Evolutionary conservation across 306 rosid species (phyloP), one percentile per base, ranked within the genome.

Genomic region (Vigna nakashimae): DNA sequence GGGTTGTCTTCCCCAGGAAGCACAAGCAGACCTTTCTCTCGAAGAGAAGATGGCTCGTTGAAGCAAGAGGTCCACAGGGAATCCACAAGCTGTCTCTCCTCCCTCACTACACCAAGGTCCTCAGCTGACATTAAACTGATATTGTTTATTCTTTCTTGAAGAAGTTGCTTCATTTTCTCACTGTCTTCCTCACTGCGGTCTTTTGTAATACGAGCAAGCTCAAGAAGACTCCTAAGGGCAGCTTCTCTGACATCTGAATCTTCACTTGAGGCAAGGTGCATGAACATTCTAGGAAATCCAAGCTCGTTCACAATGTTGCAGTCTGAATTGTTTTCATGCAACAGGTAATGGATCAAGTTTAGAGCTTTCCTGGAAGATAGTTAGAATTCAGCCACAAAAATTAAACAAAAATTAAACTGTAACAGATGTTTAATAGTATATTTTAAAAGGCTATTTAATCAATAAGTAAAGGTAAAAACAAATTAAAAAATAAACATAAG

Each of bases 181-280:
- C 75, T 87, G 40, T 91, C 89, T 52, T 86, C 97, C 9, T 71
- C 12, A 9, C 53, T 69, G 20, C 72, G 82, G 9, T 65, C 84
- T 49, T 80, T 73, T 9, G 82, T 76, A 50, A 87, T 74, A 4
- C 65, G 85, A 43, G 90, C 86, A 4, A 96, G 86, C 82, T 84
- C 94, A 0, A 90, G 89, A 46, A 96, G 98, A 76, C 88, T 83
- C 42, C 83, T 84, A 20, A 96, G 98, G 42, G 99, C 88, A 71
- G 94, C 97, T 85, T 96, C 99, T 48, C 96, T 91, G 18, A 96
- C 97, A 69, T 90, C 88, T 6, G 78, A 74, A 64, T 92, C 97
- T 60, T 88, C 91, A 7, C 94, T 96, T 3, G 89, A 82, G 69
- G 91, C 96, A 13, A 92, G 98, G 69, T 86, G 93, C 83, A 92